Base-by-base conservation (phyloP, 768 basidiomycete species). In the Lentinula edodes region DNA sequence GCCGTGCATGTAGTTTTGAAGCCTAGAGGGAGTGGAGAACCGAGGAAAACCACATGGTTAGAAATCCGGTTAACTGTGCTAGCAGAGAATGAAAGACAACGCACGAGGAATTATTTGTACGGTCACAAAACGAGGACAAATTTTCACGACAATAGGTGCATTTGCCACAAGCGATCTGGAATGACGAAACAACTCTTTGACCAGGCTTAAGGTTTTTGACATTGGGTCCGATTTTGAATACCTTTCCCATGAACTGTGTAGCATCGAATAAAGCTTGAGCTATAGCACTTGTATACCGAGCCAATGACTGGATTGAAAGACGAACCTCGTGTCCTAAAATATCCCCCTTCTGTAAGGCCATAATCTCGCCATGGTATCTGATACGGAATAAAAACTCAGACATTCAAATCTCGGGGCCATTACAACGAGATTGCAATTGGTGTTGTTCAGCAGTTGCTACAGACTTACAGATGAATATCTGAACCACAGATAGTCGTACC, bases 121-220 rank as follows among this genome's bases (percentile, higher is more conserved):
- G 72, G 61, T 90, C 86, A 69, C 90, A 93, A 70, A 89, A 83
- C 1, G 86, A 86, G 0, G 86, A 87, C 0, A 88, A 75, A 66
- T 88, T 89, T 71, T 90, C 71, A 71, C 89, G 73, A 81, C 90
- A 92, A 72, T 83, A 91, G 50, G 78, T 71, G 72, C 89, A 90
- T 53, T 81, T 78, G 2, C 90, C 88, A 66, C 89, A 91, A 0
- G 88, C 87, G 57, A 88, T 85, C 68, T 90, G 88, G 83, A 91
- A 91, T 2, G 85, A 86, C 0, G 83, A 81, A n/a, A 91, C 90
- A 58, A 91, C 89, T 23, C 89, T 82, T 66, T 91, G 84, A 18
- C 90, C 90, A 12, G 76, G 65, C 35, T 80, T 73, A 61, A 90
- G 71, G 52, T 85, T 83, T 42, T 71, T 82, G n/a, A 91, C 85